These are phyloP conservation scores for Grammothele lineata DNA, from an alignment of 768 basidiomycete species.

Conservation along the genomic window DNA sequence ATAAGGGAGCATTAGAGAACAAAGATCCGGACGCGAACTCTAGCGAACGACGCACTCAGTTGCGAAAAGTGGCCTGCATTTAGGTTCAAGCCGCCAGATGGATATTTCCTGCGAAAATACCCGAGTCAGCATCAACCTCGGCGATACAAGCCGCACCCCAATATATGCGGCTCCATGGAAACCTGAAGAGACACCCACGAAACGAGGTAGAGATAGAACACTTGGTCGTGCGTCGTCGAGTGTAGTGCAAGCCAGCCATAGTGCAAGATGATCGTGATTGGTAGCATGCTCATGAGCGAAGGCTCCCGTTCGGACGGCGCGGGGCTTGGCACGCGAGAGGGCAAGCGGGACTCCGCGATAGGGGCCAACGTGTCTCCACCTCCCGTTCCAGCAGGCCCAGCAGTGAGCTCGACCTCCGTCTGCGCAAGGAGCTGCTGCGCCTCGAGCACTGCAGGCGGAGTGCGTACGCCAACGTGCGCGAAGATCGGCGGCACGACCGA, in stretches of 20 bases:
- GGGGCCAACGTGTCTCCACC: conserved; percentile 40
- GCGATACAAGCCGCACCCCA: not conserved
- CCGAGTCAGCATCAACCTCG: not conserved
- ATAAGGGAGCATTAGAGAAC: not conserved
- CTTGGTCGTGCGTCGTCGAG: conserved; percentile 84
- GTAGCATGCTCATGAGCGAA: conserved; percentile 70
- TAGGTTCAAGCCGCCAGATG: conserved; percentile 85
- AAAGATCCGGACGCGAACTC: not conserved
- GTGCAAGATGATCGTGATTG: conserved; percentile 81
- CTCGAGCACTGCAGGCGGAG: conserved; percentile 71
- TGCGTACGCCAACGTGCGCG: conserved; percentile 75
- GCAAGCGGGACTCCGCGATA: conserved; percentile 45
- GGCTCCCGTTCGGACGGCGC: conserved; percentile 46
- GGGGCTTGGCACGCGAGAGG: conserved; percentile 25
- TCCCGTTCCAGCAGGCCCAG: too few relatives aligned
- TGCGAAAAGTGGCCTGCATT: conserved; percentile 91
- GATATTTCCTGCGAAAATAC: conserved; percentile 54
- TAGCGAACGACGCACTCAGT: conserved; percentile 53
- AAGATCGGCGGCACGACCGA: conserved; percentile 77
- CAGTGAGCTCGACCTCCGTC: conserved; percentile 32
- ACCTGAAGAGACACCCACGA: conserved; percentile 53
- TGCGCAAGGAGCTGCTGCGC: conserved; percentile 59
- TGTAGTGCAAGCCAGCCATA: conserved; percentile 89
- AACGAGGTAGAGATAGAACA: conserved; percentile 89
- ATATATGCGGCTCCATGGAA: not conserved